Evolutionary conservation across 2,329 filamentous ascomycete genomes (phyloP).

Genomic region (Chaetomiaceae sp.): DNA sequence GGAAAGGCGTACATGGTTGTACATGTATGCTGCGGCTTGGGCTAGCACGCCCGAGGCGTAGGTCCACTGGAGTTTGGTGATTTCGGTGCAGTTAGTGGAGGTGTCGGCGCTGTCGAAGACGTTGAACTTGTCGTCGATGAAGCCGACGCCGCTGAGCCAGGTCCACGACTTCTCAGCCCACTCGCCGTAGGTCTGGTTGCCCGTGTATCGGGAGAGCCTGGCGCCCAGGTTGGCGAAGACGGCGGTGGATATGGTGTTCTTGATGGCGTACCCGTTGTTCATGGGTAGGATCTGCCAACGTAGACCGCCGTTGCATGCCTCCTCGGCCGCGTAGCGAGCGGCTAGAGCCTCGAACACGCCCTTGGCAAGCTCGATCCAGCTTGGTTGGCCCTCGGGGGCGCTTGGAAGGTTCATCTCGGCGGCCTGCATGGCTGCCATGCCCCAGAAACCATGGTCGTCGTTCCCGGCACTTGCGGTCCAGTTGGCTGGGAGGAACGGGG

Average conservation of each 20-base stretch:
- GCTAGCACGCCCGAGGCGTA: slow-evolving; percentile 61
- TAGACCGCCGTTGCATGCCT: slow-evolving; percentile 63
- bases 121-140: slow-evolving; percentile 54
- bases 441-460: slow-evolving; percentile 70
- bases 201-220: slow-evolving; percentile 66
- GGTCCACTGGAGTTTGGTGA: slow-evolving; percentile 60
- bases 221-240: slow-evolving; percentile 62
- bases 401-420: slow-evolving; percentile 61
- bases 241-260: slow-evolving; percentile 41
- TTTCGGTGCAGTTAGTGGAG: slow-evolving; percentile 52
- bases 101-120: slow-evolving; percentile 62
- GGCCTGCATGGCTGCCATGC: slow-evolving; percentile 62
- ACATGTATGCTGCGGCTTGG: slow-evolving; percentile 64
- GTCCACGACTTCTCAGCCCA: slow-evolving; percentile 60
- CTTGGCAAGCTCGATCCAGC: slow-evolving; percentile 64
- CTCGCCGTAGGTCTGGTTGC: slow-evolving; percentile 59
- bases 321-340: slow-evolving; percentile 56
- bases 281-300: slow-evolving; percentile 73
- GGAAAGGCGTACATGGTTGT: slow-evolving; percentile 46
- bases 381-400: slow-evolving; percentile 48
- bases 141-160: slow-evolving; percentile 51
- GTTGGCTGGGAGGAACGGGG: slow-evolving; percentile 56
- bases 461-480: slow-evolving; percentile 53
- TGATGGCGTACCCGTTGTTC: slow-evolving; percentile 74
- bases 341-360: slow-evolving; percentile 64